A percentile compares a stretch with the other conserved stretches of the same genome.
These are phyloP conservation scores for Pseudocercospora vitis DNA, from an alignment of 2,329 filamentous ascomycete genomes.

Conservation along the genomic window DNA sequence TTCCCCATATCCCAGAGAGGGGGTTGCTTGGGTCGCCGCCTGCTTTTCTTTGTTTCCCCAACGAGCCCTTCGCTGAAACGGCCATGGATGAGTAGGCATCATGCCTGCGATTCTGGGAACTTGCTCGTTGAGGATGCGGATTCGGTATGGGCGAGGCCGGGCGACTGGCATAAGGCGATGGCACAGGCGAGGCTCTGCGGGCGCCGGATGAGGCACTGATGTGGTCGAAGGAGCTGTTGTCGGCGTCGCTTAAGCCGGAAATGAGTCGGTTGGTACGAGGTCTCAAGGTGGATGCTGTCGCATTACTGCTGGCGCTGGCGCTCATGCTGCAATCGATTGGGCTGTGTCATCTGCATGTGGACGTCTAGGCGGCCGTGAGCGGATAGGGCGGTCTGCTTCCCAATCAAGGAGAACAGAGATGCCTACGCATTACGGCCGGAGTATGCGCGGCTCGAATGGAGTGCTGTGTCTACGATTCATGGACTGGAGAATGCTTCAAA, in stretches of 20 bases:
- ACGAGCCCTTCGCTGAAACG: conserved; percentile 12
- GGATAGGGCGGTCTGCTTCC: conserved; percentile 1
- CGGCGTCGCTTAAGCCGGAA: conserved; percentile 48
- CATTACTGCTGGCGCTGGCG: conserved; percentile 36
- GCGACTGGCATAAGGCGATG: conserved; percentile 43
- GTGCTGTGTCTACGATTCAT: conserved; percentile 1
- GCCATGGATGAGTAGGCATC: conserved; percentile 4
- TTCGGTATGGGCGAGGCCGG: conserved; percentile 46
- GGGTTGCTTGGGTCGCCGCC: conserved; percentile 27
- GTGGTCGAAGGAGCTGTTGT: conserved; percentile 39
- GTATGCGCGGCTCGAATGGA: background rate
- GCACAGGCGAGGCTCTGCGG: conserved; percentile 37
- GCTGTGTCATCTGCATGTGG: conserved; percentile 1
- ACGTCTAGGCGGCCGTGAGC: conserved; percentile 7
- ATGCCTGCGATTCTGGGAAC: conserved; percentile 14
- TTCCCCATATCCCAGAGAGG: conserved; percentile 50
- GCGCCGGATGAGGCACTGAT: conserved; percentile 36
- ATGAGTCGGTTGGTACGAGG: conserved; percentile 50
- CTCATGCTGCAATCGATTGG: conserved; percentile 25
- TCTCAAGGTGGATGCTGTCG: conserved; percentile 46
- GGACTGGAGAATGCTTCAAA: background rate
- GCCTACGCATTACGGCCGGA: conserved; percentile 4
- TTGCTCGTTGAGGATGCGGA: conserved; percentile 33
- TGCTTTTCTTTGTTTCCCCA: conserved; percentile 24
- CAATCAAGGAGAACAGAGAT: background rate